A percentile compares a stretch with the other conserved stretches of the same genome.
These are phyloP conservation scores for Diutina rugosa DNA, from an alignment of 1,139 yeast genomes.

Conservation along the genomic window DNA sequence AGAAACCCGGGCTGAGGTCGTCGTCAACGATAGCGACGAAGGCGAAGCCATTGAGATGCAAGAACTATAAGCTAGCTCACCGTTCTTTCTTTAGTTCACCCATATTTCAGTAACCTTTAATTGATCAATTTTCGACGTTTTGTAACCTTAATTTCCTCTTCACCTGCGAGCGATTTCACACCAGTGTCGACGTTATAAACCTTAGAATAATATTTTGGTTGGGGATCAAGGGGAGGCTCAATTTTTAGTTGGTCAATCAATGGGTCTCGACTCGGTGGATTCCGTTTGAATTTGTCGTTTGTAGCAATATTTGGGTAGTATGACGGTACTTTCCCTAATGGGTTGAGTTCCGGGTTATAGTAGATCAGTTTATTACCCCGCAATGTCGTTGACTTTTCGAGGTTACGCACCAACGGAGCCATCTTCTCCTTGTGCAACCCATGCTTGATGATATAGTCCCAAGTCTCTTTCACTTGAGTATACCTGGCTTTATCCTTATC, in stretches of 20 bases:
- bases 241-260: neutral
- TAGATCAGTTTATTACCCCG: constrained; percentile 28
- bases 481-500: constrained; percentile 13
- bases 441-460: constrained; percentile 26
- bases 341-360: constrained; percentile 34
- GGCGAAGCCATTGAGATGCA: neutral
- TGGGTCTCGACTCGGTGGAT: neutral
- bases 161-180: neutral
- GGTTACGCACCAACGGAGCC: constrained; percentile 10
- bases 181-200: neutral
- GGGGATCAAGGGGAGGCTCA: neutral
- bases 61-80: neutral
- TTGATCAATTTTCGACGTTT: neutral
- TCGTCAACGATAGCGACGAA: neutral
- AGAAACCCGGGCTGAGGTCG: neutral
- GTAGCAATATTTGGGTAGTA: neutral
- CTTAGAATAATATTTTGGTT: neutral
- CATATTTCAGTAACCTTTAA: neutral
- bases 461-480: constrained; percentile 21
- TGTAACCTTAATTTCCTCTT: neutral
- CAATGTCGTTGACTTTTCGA: constrained; percentile 13
- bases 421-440: constrained; percentile 20
- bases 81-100: neutral
- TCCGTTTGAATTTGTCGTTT: neutral
- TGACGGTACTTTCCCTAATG: constrained; percentile 29